Conservation (phyloP, 192 early-diverging fungal genomes). For the Coemansia erecta region DNA sequence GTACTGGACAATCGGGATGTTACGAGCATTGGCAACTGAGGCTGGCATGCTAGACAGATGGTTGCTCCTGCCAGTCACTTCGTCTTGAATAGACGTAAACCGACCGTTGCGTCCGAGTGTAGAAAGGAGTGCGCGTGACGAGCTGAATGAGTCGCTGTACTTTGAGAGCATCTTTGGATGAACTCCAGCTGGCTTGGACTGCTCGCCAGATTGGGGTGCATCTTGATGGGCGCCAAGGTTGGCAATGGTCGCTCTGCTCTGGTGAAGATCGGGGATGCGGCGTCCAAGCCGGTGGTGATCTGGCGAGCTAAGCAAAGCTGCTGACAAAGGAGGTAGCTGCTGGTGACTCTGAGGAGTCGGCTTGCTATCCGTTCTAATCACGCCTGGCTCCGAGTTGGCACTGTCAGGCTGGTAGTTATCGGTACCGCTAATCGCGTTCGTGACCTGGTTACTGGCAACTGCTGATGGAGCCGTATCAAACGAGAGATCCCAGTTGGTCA, state of each 20-base stretch:
- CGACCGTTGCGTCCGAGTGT: slow-evolving; percentile 8
- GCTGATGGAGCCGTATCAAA: background rate
- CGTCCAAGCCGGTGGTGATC: slow-evolving; percentile 22
- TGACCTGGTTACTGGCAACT: background rate
- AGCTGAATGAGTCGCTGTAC: slow-evolving; percentile 44
- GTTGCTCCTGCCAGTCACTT: slow-evolving; percentile 11
- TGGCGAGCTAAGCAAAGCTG: slow-evolving; percentile 25
- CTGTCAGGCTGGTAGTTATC: background rate
- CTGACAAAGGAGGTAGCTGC: background rate
- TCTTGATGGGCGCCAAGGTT: background rate
- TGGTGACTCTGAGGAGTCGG: background rate
- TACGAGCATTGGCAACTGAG: background rate
- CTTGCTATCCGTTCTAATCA: background rate
- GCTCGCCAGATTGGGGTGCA: background rate
- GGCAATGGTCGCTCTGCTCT: slow-evolving; percentile 1
- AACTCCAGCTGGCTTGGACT: slow-evolving; percentile 10
- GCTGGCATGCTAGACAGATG: background rate
- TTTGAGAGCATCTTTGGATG: slow-evolving; percentile 28
- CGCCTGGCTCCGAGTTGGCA: background rate
- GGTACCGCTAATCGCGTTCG: too few relatives aligned
- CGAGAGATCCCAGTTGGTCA: slow-evolving; percentile 6
- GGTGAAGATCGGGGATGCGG: slow-evolving; percentile 7
- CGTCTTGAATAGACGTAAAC: slow-evolving; percentile 13
- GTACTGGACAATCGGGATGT: slow-evolving; percentile 33
- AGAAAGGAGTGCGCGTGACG: slow-evolving; percentile 24